Conservation (phyloP, 2,329 filamentous ascomycete genomes). For the Fusarium pseudograminearum region DNA sequence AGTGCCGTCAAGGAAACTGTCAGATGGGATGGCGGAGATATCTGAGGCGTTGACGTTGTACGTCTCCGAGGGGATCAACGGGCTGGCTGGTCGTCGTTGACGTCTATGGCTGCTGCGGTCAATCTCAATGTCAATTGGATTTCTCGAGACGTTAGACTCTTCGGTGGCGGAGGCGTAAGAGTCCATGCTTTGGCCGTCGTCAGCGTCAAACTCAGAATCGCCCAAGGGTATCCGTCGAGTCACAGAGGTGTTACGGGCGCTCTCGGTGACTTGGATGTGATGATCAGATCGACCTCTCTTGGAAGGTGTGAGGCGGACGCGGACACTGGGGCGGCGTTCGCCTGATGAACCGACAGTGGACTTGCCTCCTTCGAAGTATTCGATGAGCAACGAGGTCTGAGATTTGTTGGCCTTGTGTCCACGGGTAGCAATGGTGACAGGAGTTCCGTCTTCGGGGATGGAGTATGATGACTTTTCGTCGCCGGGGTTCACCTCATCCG, state of each 20-base stretch:
- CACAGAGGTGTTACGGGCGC: conserved; percentile 74
- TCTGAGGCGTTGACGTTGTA: conserved; percentile 81
- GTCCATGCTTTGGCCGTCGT: conserved; percentile 74
- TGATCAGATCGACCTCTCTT: conserved; percentile 73
- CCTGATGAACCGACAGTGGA: conserved; percentile 63
- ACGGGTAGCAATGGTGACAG: conserved; percentile 89
- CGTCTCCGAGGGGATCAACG: conserved; percentile 69
- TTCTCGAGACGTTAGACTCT: conserved; percentile 80
- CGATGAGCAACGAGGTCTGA: conserved; percentile 91
- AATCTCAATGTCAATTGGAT: conserved; percentile 92
- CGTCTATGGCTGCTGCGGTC: conserved; percentile 68
- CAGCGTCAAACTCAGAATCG: conserved; percentile 60
- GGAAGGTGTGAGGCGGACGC: conserved; percentile 82
- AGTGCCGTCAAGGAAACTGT: conserved; percentile 72
- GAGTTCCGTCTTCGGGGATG: conserved; percentile 87
- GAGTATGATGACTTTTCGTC: conserved; percentile 81
- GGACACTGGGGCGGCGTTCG: conserved; percentile 83
- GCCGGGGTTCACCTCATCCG: conserved; percentile 75
- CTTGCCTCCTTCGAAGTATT: conserved; percentile 91
- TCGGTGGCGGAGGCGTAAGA: conserved; percentile 84
- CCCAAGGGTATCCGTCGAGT: conserved; percentile 66
- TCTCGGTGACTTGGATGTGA: conserved; percentile 88
- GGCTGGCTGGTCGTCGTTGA: conserved; percentile 76
- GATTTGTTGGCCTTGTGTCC: conserved; percentile 72
- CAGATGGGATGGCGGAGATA: conserved; percentile 79